Evolutionary conservation across 805 yeast species (phyloP).

Genomic region (Ogataea kodamae): DNA sequence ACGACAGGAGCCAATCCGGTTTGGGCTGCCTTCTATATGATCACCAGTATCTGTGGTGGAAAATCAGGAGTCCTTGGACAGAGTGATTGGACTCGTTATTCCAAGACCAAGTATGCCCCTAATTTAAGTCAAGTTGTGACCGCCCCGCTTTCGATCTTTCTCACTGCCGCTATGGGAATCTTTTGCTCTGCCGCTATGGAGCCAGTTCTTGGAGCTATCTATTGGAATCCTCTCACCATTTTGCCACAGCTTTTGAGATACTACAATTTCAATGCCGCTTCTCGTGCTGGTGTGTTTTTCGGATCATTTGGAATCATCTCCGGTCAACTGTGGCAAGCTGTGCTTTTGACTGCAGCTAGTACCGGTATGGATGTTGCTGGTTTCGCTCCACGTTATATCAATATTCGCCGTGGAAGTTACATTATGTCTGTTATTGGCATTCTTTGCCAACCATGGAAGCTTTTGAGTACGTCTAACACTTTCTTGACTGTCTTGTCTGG

Average conservation of each 20-base stretch:
- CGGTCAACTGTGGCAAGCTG: constrained; percentile 39
- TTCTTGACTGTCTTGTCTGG: constrained; percentile 73
- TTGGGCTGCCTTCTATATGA: constrained; percentile 41
- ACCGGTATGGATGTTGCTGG: constrained; percentile 53
- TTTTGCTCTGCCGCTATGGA: constrained; percentile 55
- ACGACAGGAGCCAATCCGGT: constrained; percentile 26
- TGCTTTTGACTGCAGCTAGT: constrained; percentile 39
- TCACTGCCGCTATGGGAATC: constrained; percentile 65
- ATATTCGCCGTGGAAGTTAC: constrained; percentile 45
- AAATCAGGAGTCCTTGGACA: constrained; percentile 40
- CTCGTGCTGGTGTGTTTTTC: constrained; percentile 49
- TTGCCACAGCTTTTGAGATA: constrained; percentile 38
- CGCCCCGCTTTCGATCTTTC: constrained; percentile 54
- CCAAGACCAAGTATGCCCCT: constrained; percentile 24
- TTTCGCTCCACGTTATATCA: constrained; percentile 41
- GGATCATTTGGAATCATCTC: constrained; percentile 37
- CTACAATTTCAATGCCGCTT: constrained; percentile 35
- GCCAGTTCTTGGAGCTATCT: constrained; percentile 41
- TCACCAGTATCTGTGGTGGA: constrained; percentile 39
- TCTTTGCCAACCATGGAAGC: constrained; percentile 41
- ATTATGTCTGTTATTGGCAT: constrained; percentile 35
- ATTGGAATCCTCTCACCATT: constrained; percentile 48
- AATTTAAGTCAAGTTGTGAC: constrained; percentile 19
- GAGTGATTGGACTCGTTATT: constrained; percentile 41
- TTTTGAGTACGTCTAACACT: constrained; percentile 34